A percentile compares a stretch with the other conserved stretches of the same genome.
Conservation (phyloP, 208 protist species). For the Acanthamoeba castellanii region DNA sequence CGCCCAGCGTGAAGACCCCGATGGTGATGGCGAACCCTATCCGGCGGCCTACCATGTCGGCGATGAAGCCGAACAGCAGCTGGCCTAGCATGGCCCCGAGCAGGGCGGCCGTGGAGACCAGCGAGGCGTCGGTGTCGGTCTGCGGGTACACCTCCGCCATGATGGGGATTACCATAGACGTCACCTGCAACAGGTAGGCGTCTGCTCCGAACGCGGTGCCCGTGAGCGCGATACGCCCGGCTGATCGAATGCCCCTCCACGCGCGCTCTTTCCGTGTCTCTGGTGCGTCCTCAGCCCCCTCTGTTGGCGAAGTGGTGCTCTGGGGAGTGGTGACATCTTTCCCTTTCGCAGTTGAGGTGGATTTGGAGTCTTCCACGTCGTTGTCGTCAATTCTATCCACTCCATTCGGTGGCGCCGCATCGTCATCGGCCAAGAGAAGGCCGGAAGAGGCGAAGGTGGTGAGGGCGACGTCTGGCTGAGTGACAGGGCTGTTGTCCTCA, state of each 20-base stretch:
- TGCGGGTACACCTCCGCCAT: slow-evolving; percentile 31
- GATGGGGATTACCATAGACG: slow-evolving; percentile 33
- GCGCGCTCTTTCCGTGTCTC: neutral
- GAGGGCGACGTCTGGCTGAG: too few species aligned
- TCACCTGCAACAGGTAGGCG: slow-evolving; percentile 56
- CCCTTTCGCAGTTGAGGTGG: too few species aligned
- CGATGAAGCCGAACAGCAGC: slow-evolving; percentile 77
- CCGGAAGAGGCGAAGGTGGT: too few species aligned
- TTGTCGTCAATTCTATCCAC: too few species aligned
- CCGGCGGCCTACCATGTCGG: slow-evolving; percentile 66
- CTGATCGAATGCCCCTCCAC: neutral
- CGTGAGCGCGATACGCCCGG: neutral
- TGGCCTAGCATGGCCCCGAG: slow-evolving; percentile 73
- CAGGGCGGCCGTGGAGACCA: slow-evolving; percentile 41
- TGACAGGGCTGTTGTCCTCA: too few species aligned
- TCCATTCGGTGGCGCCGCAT: too few species aligned
- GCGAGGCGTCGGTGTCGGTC: slow-evolving; percentile 14
- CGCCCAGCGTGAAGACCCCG: slow-evolving; percentile 48
- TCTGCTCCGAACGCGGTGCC: slow-evolving; percentile 9
- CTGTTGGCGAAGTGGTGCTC: too few species aligned
- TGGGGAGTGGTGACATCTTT: too few species aligned
- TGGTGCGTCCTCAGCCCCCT: neutral
- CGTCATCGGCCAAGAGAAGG: too few species aligned
- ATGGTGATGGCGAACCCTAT: slow-evolving; percentile 43
- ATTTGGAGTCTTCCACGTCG: too few species aligned